Evolutionary conservation across 257 asterid genomes (phyloP).

Genomic region (Scutellaria baicalensis): DNA sequence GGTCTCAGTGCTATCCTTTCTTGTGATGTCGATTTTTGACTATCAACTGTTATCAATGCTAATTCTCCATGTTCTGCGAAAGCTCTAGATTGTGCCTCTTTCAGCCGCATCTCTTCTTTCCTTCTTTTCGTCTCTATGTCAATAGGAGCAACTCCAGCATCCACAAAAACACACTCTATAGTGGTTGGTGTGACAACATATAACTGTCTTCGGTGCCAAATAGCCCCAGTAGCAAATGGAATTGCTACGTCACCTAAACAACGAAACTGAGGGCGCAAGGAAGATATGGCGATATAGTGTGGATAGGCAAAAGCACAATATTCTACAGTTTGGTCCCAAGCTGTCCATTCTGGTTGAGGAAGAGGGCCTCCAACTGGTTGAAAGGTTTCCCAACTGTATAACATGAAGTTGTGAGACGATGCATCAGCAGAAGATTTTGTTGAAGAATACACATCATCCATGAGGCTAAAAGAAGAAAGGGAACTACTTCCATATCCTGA

Average conservation of each 20-base stretch:
- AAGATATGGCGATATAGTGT: slow-evolving; percentile 69
- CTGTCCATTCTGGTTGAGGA: slow-evolving; percentile 98
- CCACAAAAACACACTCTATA: slow-evolving; percentile 93
- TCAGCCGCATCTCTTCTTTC: slow-evolving; percentile 73
- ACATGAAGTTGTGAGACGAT: slow-evolving; percentile 68
- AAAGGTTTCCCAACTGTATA: slow-evolving; percentile 93
- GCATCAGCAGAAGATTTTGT: slow-evolving; percentile 56
- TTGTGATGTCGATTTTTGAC: slow-evolving; percentile 42
- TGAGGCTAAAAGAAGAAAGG: slow-evolving; percentile 56
- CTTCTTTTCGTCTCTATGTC: slow-evolving; percentile 75
- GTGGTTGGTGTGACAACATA: slow-evolving; percentile 96
- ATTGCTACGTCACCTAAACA: slow-evolving; percentile 92
- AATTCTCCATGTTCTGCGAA: slow-evolving; percentile 82
- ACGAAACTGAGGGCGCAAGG: slow-evolving; percentile 92
- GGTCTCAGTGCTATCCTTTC: slow-evolving; percentile 76
- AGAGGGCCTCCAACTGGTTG: slow-evolving; percentile 94
- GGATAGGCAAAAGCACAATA: slow-evolving; percentile 94
- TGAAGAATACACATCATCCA: slow-evolving; percentile 65
- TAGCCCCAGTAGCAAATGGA: slow-evolving; percentile 83
- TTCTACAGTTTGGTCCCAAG: slow-evolving; percentile 98
- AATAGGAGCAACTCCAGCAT: slow-evolving; percentile 81
- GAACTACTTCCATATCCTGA: slow-evolving; percentile 58
- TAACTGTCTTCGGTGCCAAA: slow-evolving; percentile 93
- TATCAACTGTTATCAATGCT: slow-evolving; percentile 71
- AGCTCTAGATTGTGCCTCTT: slow-evolving; percentile 74